Evolutionary conservation across 805 yeast species (phyloP).

Genomic region (Yarrowia porcina): DNA sequence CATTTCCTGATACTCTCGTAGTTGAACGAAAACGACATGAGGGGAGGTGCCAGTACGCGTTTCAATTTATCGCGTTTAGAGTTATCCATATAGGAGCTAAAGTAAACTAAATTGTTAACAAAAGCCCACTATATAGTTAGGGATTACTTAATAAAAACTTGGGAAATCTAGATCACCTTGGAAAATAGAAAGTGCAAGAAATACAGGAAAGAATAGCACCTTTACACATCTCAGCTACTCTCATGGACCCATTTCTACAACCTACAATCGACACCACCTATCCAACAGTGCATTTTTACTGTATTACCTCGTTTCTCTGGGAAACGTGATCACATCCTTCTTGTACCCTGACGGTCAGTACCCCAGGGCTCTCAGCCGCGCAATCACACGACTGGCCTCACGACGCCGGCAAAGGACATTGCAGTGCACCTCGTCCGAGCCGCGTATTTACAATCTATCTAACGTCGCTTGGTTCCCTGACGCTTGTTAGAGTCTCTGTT

Average conservation of each 20-base stretch:
- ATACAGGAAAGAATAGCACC: too few relatives aligned
- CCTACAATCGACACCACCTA: neutral
- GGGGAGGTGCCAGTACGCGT: neutral
- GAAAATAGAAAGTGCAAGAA: too few relatives aligned
- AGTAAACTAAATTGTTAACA: too few relatives aligned
- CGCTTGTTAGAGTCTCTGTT: constrained; percentile 25
- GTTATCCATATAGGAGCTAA: too few relatives aligned
- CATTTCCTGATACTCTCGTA: constrained; percentile 8
- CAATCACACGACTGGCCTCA: neutral
- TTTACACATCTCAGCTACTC: too few relatives aligned
- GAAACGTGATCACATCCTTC: neutral
- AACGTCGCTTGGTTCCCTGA: constrained; percentile 24
- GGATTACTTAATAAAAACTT: too few relatives aligned
- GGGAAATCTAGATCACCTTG: too few relatives aligned
- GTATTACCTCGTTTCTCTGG: neutral
- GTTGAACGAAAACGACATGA: neutral
- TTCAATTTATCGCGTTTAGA: neutral
- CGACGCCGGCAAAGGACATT: neutral
- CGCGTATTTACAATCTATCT: constrained; percentile 5
- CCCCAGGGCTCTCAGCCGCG: neutral
- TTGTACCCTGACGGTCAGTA: neutral
- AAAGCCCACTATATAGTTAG: too few relatives aligned
- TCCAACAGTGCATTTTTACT: neutral
- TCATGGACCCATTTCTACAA: too few relatives aligned
- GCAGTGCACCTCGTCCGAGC: neutral